Evolutionary conservation across 352 stramenopile genomes (phyloP), one percentile per base, ranked within the genome.

Genomic region (Phytophthora foliorum): DNA sequence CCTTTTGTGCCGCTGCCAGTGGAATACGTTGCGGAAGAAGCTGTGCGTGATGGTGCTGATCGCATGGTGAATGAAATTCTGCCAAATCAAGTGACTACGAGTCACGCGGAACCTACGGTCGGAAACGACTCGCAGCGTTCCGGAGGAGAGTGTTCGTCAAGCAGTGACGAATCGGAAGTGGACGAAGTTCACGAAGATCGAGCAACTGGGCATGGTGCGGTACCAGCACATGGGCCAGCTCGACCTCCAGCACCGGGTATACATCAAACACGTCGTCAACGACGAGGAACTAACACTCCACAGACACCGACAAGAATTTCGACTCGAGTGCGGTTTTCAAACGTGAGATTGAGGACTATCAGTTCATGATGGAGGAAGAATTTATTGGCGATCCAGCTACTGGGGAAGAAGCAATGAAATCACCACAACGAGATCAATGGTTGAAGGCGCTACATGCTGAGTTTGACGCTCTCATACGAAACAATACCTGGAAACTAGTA

Each of bases 11-110:
- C 45, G 0, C 45, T 64, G 6, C 55, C 41, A 17, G 31, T 59
- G 7, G 22, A 59, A 50, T 59, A 36, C 17, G 38, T 59, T 39
- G 52, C 52, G 14, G 51, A 59, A 21, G 34, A 59, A 16, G 9
- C 17, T 31, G 4, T 27, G 9, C 36, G 17, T n/a, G 21, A 38
- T 11, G 4, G 16, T 19, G 36, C 52, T 16, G 14, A 6, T n/a
- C 14, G 36, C 6, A 39, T 14, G 4, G 36, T 49, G 19, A 6
- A 27, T 6, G 22, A 0, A 1, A 57, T 36, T 14, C 32, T 22
- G 29, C 16, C 29, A n/a, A n/a, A n/a, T n/a, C n/a, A n/a, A n/a
- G n/a, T n/a, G n/a, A n/a, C n/a, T n/a, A n/a, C n/a, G 50, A 32
- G 31, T 31, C 11, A 29, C 19, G 4, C n/a, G 17, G 9, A 46